These are phyloP conservation scores for Cornus kousa DNA, from an alignment of 148 eudicot species.

Conservation along the genomic window DNA sequence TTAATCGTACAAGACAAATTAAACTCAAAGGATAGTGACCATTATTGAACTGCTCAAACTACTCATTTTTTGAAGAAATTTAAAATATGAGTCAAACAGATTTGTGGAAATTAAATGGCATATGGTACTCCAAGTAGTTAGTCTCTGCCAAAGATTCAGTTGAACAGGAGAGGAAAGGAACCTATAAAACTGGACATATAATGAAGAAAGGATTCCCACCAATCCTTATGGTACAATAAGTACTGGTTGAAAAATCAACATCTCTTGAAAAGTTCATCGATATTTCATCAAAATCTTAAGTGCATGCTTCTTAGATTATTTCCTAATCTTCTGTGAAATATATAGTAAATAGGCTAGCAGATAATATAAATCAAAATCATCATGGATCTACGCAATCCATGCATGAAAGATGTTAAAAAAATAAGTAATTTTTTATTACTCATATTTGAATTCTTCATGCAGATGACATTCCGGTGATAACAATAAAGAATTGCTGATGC, in stretches of 20 bases:
- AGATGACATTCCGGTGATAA: background rate
- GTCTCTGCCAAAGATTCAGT: background rate
- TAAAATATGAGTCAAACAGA: background rate
- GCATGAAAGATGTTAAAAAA: background rate
- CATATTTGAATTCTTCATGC: background rate
- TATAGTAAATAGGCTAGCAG: background rate
- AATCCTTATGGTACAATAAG: background rate
- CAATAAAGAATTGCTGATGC: background rate
- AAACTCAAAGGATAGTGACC: no score
- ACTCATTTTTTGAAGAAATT: no score
- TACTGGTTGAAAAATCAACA: background rate
- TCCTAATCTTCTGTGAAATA: background rate
- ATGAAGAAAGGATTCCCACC: background rate
- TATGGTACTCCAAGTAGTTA: background rate
- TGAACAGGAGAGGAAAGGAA: background rate
- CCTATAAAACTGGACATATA: background rate
- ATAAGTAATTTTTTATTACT: background rate
- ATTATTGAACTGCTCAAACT: no score
- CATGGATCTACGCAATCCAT: background rate
- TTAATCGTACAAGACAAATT: background rate
- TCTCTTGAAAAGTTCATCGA: background rate
- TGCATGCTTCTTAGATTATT: background rate
- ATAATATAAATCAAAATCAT: background rate
- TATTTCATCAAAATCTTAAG: background rate
- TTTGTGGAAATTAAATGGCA: background rate